Base-by-base conservation (phyloP, 1,284 basidiomycete genomes). In the Binderoboletus segoi region DNA sequence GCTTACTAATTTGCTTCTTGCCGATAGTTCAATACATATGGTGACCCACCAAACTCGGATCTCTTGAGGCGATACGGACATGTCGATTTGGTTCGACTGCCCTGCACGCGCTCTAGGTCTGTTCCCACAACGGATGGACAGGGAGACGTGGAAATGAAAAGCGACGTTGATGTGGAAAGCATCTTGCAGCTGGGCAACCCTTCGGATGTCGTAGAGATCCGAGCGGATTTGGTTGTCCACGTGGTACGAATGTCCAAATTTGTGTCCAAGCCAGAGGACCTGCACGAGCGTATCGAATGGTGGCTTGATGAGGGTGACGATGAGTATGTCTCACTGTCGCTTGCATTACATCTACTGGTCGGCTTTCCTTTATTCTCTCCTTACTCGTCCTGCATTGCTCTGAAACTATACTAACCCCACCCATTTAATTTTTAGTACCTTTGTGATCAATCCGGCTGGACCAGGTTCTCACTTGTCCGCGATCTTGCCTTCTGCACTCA, bases 21-120 rank as follows among this genome's bases (percentile, higher is more conserved):
- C 10, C 15, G 11, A n/a, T 43, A 95, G 93, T 94, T 87, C 83
- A 99, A 99, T 72, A 98, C 97, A 0, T 99, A 98, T 71, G 94
- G 90, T 24, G 91, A 97, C 67, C 91, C 88, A 10, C 94, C 96
- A 4, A 99, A 99, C 69, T 86, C 91, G n/a, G 95, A 97, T 65
- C 83, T 99, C 2, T 80, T 99, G 21, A 85, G 97, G 48, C 85
- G 93, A 49, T 99, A 98, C 68, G 96, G 96, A 0, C 92, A 98
- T 68, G 89, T 98, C 48, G 97, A 99, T 73, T 71, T 88, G 41
- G 71, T 94, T 21, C 80, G 79, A 13, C 69, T 92, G 4, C 71
- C 78, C 33, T 12, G 8, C 30, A 0, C 5, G 47, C 1, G 23
- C 50, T 35, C 23, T 42, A n/a, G n/a, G 18, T 53, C 54, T n/a